These are phyloP conservation scores for Phoma sp. DNA, from an alignment of 2,329 filamentous ascomycete genomes.

Conservation along the genomic window DNA sequence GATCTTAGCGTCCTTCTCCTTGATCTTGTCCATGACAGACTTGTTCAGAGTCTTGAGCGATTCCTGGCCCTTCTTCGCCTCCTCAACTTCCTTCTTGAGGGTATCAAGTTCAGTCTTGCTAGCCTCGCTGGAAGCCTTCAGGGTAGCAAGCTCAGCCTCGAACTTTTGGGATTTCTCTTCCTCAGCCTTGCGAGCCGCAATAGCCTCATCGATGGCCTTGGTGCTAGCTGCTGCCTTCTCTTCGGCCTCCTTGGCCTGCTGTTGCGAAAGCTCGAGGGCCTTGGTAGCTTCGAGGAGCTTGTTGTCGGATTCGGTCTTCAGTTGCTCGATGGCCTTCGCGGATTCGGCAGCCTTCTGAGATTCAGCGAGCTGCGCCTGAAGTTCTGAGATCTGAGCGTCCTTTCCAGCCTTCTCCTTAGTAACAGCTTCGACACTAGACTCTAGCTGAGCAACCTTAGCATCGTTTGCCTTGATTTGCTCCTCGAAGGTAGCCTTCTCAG, in stretches of 20 bases:
- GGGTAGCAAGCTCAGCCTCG: conserved; percentile 21
- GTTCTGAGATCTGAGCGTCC: conserved; percentile 25
- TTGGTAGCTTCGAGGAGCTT: conserved; percentile 20
- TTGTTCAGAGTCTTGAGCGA: conserved; percentile 25
- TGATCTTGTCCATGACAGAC: conserved; percentile 25
- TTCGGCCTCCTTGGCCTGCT: conserved; percentile 16
- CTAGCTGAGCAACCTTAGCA: conserved; percentile 32
- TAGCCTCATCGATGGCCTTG: conserved; percentile 25
- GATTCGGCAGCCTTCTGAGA: conserved; percentile 22
- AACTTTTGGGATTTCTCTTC: conserved; percentile 24
- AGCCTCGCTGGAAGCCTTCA: conserved; percentile 28
- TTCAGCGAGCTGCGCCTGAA: conserved; percentile 28
- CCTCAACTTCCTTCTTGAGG: conserved; percentile 29
- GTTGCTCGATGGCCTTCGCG: conserved; percentile 27
- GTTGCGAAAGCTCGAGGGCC: conserved; percentile 18
- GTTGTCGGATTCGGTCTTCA: conserved; percentile 17
- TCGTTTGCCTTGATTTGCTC: conserved; percentile 36
- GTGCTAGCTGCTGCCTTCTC: conserved; percentile 14
- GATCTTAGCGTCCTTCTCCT: conserved; percentile 26
- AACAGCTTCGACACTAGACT: conserved; percentile 25
- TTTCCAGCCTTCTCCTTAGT: conserved; percentile 25
- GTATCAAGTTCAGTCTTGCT: conserved; percentile 22
- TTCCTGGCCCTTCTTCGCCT: conserved; percentile 25
- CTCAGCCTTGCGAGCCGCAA: conserved; percentile 23
- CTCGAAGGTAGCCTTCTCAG: conserved; percentile 31